Base-by-base conservation (phyloP, 1,139 yeast species). In the Debaryomyces coudertii region DNA sequence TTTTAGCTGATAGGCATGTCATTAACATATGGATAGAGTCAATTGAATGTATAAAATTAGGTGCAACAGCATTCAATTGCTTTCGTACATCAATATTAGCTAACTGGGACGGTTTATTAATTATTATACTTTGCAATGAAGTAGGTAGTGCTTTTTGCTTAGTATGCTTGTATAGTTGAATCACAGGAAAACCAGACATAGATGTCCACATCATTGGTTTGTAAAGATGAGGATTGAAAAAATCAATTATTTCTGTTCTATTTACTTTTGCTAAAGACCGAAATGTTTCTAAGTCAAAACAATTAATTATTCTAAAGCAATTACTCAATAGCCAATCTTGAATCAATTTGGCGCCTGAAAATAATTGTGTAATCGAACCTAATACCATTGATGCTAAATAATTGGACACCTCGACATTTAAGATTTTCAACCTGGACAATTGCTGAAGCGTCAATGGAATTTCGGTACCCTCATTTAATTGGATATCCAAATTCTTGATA, bases 141-240 rank as follows among this genome's bases (percentile, higher is more conserved):
- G 76, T 65, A 1, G 51, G 46, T 2, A 64, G 35, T 3, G 43
- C 47, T 5, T 51, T 52, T 7, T 39, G 42, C 15, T 53, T 55
- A 2, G 53, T 51, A 16, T 61, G 56, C 12, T 57, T 58, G 56
- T 75, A 75, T 15, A 63, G 50, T 50, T 75, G 80, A 2, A 73
- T 63, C 6, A 75, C 69, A 0, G 79, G 79, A 42, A 74, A 68
- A 8, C 79, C 78, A 1, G 71, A 59, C 1, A 69, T 50, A 0
- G 78, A 56, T 2, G 75, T 70, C 80, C 80, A 75, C 65, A 67
- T 69, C 69, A 75, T 68, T 5, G 76, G 77, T 22, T 60, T 54
- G 50, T 50, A 63, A 16, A 48, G 51, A 5, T 48, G 41, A 7
- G 52, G 47, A 7, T 45, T 42, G 33, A 62, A 56, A 28, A 68